phyloP scores from a whole-genome alignment of 129 eudicot species.

The Helichrysum umbraculigerum region DNA sequence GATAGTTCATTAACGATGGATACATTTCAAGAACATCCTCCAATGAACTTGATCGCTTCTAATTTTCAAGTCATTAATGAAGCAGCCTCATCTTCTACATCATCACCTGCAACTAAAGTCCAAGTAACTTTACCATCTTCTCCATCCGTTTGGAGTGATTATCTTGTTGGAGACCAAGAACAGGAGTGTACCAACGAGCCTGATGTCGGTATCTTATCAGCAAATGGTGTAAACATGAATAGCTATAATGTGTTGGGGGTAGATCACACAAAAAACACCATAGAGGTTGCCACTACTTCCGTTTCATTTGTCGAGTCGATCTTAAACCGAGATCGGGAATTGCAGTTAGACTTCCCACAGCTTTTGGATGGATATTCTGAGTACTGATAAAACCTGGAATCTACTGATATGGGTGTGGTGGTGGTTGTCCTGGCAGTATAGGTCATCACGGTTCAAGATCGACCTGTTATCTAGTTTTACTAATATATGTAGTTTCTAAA shows the following conservation, averaged over 20 bases:
- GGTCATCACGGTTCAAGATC: not conserved
- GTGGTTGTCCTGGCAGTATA: not conserved
- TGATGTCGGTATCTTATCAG: conserved; percentile 14
- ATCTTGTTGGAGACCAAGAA: conserved; percentile 40
- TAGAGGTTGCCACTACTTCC: conserved; percentile 32
- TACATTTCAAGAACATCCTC: conserved; percentile 27
- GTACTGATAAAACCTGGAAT: conserved; percentile 29
- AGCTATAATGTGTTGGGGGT: conserved; percentile 9
- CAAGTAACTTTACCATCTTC: conserved; percentile 53
- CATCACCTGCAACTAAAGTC: conserved; percentile 43
- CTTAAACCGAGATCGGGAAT: conserved; percentile 60
- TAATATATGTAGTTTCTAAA: conserved; percentile 23
- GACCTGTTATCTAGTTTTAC: conserved; percentile 17
- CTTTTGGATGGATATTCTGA: conserved; percentile 52
- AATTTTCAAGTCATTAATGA: conserved; percentile 43
- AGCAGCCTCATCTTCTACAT: conserved; percentile 50
- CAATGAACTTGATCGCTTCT: conserved; percentile 25
- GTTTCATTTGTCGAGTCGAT: conserved; percentile 78
- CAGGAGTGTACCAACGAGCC: conserved; percentile 36
- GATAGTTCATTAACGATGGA: conserved; percentile 31
- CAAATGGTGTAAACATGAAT: conserved; percentile 16
- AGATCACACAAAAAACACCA: conserved; percentile 24
- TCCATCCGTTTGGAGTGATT: conserved; percentile 51
- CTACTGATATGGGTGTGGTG: not conserved
- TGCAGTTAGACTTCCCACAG: conserved; percentile 61